Percentiles rank a stretch among this genome's conserved stretches.
These are phyloP conservation scores for Punica granatum DNA, from an alignment of 345 rosid species.

Conservation along the genomic window DNA sequence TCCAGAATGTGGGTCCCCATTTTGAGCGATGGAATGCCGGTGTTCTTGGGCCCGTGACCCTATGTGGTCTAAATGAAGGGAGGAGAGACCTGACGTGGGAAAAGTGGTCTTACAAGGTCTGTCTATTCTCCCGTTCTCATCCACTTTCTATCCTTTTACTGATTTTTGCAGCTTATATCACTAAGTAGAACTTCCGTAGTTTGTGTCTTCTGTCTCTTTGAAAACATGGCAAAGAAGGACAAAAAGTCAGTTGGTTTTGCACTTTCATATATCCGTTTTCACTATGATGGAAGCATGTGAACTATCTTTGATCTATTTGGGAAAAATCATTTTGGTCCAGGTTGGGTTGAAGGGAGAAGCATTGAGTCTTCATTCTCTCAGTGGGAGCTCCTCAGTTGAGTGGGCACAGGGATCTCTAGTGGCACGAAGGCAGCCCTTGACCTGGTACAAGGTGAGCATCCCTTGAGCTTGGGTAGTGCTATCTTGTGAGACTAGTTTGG, in stretches of 20 bases:
- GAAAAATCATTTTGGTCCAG: constrained; percentile 23
- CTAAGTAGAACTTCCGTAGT: not conserved
- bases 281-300: not conserved
- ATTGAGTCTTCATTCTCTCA: constrained; percentile 77
- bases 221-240: not conserved
- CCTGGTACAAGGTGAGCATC: constrained; percentile 79
- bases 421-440: constrained; percentile 72
- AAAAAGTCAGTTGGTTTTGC: not conserved
- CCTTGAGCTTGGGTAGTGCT: not conserved
- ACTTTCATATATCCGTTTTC: not conserved
- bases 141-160: not conserved
- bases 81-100: constrained; percentile 88
- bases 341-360: constrained; percentile 95
- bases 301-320: not conserved
- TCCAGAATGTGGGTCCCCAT: constrained; percentile 97
- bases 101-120: constrained; percentile 96
- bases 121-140: constrained; percentile 1
- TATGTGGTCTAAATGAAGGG: constrained; percentile 75
- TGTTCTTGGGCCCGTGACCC: constrained; percentile 77
- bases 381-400: constrained; percentile 81
- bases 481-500: not conserved
- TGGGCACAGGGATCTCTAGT: constrained; percentile 83
- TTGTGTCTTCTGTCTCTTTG: not conserved
- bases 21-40: constrained; percentile 99
- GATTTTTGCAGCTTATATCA: not conserved